Evolutionary conservation across 208 protist species (phyloP).

Genomic region (Acanthamoeba castellanii): DNA sequence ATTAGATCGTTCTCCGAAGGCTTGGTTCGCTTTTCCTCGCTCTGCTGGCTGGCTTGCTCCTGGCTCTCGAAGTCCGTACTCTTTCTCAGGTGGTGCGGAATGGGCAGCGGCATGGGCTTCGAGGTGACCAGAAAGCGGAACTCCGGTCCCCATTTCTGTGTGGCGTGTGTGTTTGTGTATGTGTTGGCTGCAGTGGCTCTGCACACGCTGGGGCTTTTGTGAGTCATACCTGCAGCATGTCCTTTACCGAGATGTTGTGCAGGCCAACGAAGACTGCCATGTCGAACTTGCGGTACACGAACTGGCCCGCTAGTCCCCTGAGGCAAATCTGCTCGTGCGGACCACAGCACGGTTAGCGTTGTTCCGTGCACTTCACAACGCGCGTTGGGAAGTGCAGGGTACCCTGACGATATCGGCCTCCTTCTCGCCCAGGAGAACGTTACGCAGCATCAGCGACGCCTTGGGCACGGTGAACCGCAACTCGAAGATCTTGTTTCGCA

Average conservation of each 20-base stretch:
- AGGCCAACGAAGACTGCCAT: constrained; percentile 64
- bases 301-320: constrained; percentile 32
- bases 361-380: not conserved
- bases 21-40: constrained; percentile 7
- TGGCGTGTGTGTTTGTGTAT: not conserved
- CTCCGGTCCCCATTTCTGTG: constrained; percentile 50
- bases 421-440: constrained; percentile 42
- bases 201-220: not conserved
- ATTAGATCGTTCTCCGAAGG: constrained; percentile 14
- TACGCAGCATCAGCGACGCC: constrained; percentile 56
- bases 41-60: not conserved
- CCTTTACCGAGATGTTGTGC: constrained; percentile 43
- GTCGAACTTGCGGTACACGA: constrained; percentile 72
- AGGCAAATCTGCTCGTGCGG: constrained; percentile 28
- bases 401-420: constrained; percentile 68
- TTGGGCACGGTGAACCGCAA: constrained; percentile 61
- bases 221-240: constrained; percentile 50
- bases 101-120: constrained; percentile 50
- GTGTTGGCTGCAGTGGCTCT: not conserved
- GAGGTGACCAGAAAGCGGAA: constrained; percentile 55
- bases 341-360: not conserved
- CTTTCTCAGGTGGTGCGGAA: not conserved
- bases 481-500: constrained; percentile 69
- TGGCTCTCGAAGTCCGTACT: not conserved
- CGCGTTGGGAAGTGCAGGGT: not conserved